A percentile compares a stretch with the other conserved stretches of the same genome.
Conservation (phyloP, 306 rosid species). For the Medicago truncatula region MtrunA17r5.0-ANR NC_053043.1:44626001-44626500, state of each 20-base stretch:
- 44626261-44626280: conserved; percentile 21
- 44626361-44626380: conserved; percentile 82
- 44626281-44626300: conserved; percentile 24
- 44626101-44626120: conserved; percentile 89
- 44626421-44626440: conserved; percentile 23
- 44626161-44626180: conserved; percentile 88
- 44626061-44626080: conserved; percentile 88
- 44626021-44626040: conserved; percentile 59
- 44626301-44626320: conserved; percentile 19
- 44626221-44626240: conserved; percentile 37
- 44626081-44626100: conserved; percentile 85
- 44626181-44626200: conserved; percentile 86
- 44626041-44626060: conserved; percentile 97
- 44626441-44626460: conserved; percentile 26
- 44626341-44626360: conserved; percentile 86
- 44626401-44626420: conserved; percentile 90
- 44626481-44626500: background rate
- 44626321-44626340: conserved; percentile 24
- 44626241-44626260: conserved; percentile 31
- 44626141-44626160: conserved; percentile 97
- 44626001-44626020: conserved; percentile 21
- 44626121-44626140: conserved; percentile 89
- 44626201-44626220: conserved; percentile 76
- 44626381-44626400: conserved; percentile 72
- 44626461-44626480: conserved; percentile 33